A percentile compares a stretch with the other conserved stretches of the same genome.
These are phyloP conservation scores for Aspergillus sp. DNA, from an alignment of 2,329 filamentous ascomycete species.

Conservation along the genomic window DNA sequence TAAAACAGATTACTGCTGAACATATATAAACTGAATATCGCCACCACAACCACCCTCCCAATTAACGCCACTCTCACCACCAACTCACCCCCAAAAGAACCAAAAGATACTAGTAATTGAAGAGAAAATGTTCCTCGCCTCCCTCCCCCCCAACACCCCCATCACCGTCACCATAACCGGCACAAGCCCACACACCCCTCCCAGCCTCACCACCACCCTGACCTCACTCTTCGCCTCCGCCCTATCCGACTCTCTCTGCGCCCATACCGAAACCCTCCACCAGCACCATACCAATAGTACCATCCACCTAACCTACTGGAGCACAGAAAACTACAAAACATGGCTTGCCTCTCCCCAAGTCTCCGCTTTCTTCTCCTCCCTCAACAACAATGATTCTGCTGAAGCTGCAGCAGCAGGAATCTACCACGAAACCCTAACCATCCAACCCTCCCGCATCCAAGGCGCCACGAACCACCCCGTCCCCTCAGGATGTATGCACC, in stretches of 20 bases:
- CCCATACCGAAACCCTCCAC: slow-evolving; percentile 10
- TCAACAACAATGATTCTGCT: slow-evolving; percentile 1
- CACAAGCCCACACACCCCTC: slow-evolving; percentile 7
- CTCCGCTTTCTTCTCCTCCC: slow-evolving; percentile 15
- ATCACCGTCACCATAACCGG: slow-evolving; percentile 18
- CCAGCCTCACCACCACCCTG: not conserved
- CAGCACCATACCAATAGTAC: slow-evolving; percentile 13
- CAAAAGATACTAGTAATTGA: too few relatives aligned
- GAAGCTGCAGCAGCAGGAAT: slow-evolving; percentile 10
- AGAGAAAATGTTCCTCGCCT: slow-evolving; percentile 1
- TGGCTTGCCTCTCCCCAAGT: slow-evolving; percentile 20
- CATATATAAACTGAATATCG: too few relatives aligned
- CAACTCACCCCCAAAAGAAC: not conserved
- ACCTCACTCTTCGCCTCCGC: slow-evolving; percentile 11
- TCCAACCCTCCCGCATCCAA: slow-evolving; percentile 13
- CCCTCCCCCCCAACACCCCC: not conserved
- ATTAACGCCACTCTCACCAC: not conserved
- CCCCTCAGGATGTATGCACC: slow-evolving; percentile 8
- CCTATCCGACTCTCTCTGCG: not conserved
- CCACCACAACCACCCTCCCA: not conserved
- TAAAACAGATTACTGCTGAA: too few relatives aligned
- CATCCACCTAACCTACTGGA: slow-evolving; percentile 22
- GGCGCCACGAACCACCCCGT: slow-evolving; percentile 14
- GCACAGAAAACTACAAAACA: slow-evolving; percentile 5
- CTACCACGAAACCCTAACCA: slow-evolving; percentile 21